Evolutionary conservation across 805 yeast species (phyloP).

Genomic region (Saccharomycopsis microspora): DNA sequence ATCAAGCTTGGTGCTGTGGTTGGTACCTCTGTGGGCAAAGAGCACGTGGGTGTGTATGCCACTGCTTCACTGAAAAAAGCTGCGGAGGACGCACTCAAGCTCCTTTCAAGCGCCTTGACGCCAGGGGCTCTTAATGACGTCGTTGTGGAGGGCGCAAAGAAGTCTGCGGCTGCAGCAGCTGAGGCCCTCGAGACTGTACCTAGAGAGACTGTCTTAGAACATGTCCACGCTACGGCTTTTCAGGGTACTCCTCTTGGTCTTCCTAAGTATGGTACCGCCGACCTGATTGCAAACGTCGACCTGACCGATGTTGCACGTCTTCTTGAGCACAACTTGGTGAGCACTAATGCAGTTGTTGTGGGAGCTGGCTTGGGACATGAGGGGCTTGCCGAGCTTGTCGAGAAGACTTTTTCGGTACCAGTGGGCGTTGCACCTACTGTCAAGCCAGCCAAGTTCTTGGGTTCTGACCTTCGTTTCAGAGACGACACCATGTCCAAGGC

Average conservation of each 20-base stretch:
- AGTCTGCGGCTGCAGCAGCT: conserved; percentile 33
- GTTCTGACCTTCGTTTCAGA: conserved; percentile 81
- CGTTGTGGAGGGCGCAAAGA: conserved; percentile 37
- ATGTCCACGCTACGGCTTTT: conserved; percentile 74
- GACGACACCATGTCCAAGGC: conserved; percentile 80
- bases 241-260: conserved; percentile 74
- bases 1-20: conserved; percentile 44
- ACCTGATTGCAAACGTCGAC: conserved; percentile 47
- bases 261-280: conserved; percentile 68
- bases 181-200: conserved; percentile 43
- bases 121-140: conserved; percentile 29
- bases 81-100: conserved; percentile 22
- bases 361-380: conserved; percentile 63
- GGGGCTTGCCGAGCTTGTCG: conserved; percentile 54
- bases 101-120: conserved; percentile 34
- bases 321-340: conserved; percentile 43
- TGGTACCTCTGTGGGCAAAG: conserved; percentile 45
- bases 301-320: conserved; percentile 46
- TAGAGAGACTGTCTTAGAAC: conserved; percentile 50
- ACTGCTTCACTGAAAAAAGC: conserved; percentile 42
- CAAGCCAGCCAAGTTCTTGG: conserved; percentile 57
- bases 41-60: conserved; percentile 51
- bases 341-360: conserved; percentile 58
- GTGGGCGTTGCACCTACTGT: conserved; percentile 39
- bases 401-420: conserved; percentile 33